These are phyloP conservation scores for Fraxinus albicans DNA, from an alignment of 305 asterid species.

Conservation along the genomic window DNA sequence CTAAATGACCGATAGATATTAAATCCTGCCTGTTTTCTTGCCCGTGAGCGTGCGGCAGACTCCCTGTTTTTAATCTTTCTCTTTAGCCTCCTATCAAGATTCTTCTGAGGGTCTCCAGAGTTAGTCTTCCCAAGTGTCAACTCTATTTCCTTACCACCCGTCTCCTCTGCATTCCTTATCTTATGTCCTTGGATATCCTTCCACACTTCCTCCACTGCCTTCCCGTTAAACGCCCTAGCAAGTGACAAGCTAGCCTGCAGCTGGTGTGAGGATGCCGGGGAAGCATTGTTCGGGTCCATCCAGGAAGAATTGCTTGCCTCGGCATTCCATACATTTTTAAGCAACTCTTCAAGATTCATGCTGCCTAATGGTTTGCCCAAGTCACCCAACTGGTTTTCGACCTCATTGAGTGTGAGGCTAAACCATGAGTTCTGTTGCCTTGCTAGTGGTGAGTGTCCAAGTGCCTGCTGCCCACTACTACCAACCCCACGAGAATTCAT, in stretches of 20 bases:
- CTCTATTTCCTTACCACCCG: conserved; percentile 39
- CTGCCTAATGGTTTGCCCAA: conserved; percentile 63
- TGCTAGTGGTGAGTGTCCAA: conserved; percentile 32
- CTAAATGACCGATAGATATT: neutral
- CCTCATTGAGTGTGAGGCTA: conserved; percentile 58
- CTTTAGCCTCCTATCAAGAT: conserved; percentile 73
- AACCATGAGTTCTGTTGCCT: conserved; percentile 60
- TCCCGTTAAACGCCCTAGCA: conserved; percentile 54
- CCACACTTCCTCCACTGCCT: conserved; percentile 72
- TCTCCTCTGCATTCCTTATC: conserved; percentile 32
- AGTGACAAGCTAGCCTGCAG: conserved; percentile 65
- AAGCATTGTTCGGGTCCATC: conserved; percentile 27
- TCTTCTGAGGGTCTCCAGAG: conserved; percentile 51
- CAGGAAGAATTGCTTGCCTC: conserved; percentile 42
- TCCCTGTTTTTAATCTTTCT: conserved; percentile 88
- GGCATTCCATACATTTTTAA: conserved; percentile 50
- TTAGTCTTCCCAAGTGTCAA: conserved; percentile 66
- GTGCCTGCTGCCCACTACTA: conserved; percentile 51
- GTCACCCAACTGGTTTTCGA: conserved; percentile 49
- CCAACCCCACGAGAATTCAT: conserved; percentile 57
- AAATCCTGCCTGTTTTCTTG: conserved; percentile 77
- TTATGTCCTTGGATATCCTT: conserved; percentile 59
- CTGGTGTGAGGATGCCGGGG: conserved; percentile 56
- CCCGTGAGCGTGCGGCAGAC: conserved; percentile 91
- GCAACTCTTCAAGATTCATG: conserved; percentile 71